Conservation (phyloP, 768 basidiomycete species). For the Calvatia gigantea region DNA sequence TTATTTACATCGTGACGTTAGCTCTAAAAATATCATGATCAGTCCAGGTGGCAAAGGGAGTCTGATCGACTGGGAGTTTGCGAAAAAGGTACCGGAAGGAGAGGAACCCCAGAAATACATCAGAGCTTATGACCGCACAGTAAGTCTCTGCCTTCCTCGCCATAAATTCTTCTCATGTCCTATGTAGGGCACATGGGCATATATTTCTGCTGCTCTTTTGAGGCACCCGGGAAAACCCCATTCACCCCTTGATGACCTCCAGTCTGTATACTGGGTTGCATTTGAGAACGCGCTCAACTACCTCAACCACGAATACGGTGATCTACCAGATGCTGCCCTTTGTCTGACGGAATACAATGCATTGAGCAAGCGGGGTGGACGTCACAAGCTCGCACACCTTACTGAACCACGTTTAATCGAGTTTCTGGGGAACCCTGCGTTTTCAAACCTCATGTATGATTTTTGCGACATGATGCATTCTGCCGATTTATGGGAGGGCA, state of each 20-base stretch:
- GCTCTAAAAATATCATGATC: constrained; percentile 21
- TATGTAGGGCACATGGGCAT: constrained; percentile 30
- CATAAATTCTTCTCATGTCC: not conserved
- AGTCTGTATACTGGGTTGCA: constrained; percentile 25
- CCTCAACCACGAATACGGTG: no score
- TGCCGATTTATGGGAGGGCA: no score
- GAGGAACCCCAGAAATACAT: not conserved
- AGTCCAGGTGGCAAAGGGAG: constrained; percentile 12
- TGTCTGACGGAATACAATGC: no score
- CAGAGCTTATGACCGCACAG: constrained; percentile 15
- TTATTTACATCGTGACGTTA: constrained; percentile 28
- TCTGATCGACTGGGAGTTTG: constrained; percentile 25
- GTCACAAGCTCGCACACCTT: no score
- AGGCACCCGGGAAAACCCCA: constrained; percentile 16
- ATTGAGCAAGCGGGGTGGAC: no score
- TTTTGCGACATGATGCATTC: no score
- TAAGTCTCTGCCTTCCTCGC: constrained; percentile 10
- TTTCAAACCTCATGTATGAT: no score
- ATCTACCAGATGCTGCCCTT: no score
- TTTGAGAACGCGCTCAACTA: no score
- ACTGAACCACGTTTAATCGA: no score
- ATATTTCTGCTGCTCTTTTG: constrained; percentile 24
- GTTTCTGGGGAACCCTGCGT: no score
- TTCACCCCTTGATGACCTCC: constrained; percentile 25
- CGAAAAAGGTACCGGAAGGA: not conserved